Base-by-base conservation (phyloP, 108 stramenopile species). In the Chaetoceros muelleri region DNA sequence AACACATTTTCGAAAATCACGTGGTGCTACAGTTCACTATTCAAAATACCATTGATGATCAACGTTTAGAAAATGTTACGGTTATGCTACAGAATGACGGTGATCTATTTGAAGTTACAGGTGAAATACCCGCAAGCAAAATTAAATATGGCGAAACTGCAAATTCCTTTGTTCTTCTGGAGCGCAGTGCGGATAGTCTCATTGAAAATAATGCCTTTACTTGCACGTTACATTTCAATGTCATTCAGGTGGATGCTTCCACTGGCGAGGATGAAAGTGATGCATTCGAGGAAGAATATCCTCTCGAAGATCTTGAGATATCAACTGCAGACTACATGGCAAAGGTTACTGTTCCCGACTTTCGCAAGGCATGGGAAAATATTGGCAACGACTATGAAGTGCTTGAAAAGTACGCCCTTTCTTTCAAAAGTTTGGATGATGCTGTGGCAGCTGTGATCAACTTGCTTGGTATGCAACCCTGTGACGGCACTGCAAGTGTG, bases 11-110 rank as follows among this genome's bases (percentile, higher is more conserved):
- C 58, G 73, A 69, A 25, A 58, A 77, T 34, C 81, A 87, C 56
- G 78, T 98, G 0, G 92, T 98, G 3, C 69, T 98, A 0, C 90
- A 98, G 57, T 98, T 98, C 59, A 58, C 60, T 17, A 82, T 98
- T 28, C 79, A 83, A 53, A 98, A 98, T 69, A 98, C 97, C 0
- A 84, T 98, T 46, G 88, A 90, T 27, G 84, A 92, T 26, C 95
- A 95, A 76, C 72, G 82, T 7, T 69, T 94, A 19, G 74, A 81
- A 44, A 74, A 95, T 61, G 90, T 88, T 22, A 79, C 79, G 18
- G 92, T 95, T 5, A 44, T 76, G 22, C 59, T 95, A 28, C 93
- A 95, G 50, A 93, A 95, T 51, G 83, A 83, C 3, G 68, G 70
- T 17, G 81, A 74, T 22, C 49, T 66, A 25, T 79, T 78, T 61